Evolutionary conservation across 441 rosid species (phyloP).

Genomic region (Brassica hybrid): DNA sequence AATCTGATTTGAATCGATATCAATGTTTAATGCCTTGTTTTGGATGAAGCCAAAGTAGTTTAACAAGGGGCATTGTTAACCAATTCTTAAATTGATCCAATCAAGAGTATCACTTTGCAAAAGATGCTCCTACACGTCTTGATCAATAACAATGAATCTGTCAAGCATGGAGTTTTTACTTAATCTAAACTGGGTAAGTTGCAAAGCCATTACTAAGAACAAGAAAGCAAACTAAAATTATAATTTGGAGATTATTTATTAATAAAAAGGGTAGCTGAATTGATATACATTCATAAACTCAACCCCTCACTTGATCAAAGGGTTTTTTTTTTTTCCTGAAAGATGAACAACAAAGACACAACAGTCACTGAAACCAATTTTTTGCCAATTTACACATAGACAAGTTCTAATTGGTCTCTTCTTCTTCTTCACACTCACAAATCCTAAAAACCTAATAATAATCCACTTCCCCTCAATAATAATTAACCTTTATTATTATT

Average conservation of each 20-base stretch:
- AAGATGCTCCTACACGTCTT: too few species aligned
- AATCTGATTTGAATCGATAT: too few species aligned
- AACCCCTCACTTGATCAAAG: constrained; percentile 36
- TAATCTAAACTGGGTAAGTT: too few species aligned
- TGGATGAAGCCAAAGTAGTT: too few species aligned
- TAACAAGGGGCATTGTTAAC: too few species aligned
- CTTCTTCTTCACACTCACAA: constrained; percentile 53
- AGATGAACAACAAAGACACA: constrained; percentile 25
- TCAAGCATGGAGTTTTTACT: too few species aligned
- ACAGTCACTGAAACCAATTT: constrained; percentile 36
- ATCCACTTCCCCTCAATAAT: background rate
- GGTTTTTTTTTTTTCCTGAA: constrained; percentile 18
- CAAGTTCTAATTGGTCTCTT: constrained; percentile 36
- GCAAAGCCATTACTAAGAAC: background rate
- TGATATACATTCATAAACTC: constrained; percentile 44
- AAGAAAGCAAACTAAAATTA: background rate
- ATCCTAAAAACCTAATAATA: constrained; percentile 33
- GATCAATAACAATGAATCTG: too few species aligned
- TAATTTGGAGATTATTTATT: constrained; percentile 30
- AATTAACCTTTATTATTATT: background rate
- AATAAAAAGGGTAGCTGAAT: constrained; percentile 39
- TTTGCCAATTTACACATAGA: constrained; percentile 68
- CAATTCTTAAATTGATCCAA: too few species aligned
- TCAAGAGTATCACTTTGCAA: too few species aligned
- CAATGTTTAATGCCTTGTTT: too few species aligned